Conservation (phyloP, 1,284 basidiomycete species). For the Cutaneotrichosporon cavernicola region DNA sequence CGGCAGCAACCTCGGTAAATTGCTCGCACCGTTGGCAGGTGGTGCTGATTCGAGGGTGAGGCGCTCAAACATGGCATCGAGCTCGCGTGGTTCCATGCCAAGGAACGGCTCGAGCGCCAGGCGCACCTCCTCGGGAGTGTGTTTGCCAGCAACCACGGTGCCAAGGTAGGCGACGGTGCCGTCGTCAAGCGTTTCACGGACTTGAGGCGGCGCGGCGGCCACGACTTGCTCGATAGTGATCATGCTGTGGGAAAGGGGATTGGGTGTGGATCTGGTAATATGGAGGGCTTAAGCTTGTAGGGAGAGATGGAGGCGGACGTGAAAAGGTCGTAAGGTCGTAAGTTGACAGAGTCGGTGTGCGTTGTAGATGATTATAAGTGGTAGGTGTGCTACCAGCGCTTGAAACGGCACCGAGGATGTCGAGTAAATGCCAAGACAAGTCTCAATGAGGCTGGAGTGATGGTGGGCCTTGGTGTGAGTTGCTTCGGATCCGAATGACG, state of each 20-base stretch:
- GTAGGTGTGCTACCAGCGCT: no score
- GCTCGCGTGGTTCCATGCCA: constrained; percentile 16
- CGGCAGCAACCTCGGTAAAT: neutral
- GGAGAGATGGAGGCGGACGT: neutral
- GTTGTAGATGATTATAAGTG: no score
- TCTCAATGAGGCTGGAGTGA: neutral
- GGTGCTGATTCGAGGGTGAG: neutral
- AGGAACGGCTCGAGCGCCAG: constrained; percentile 22
- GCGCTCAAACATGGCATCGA: constrained; percentile 20
- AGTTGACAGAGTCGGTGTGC: neutral
- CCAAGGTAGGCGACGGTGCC: constrained; percentile 18
- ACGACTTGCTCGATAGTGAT: constrained; percentile 22
- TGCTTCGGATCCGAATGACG: constrained; percentile 5
- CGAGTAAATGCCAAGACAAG: neutral
- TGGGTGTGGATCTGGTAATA: neutral
- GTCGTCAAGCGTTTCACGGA: constrained; percentile 24
- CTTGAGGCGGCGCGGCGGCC: constrained; percentile 14
- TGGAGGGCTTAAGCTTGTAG: neutral
- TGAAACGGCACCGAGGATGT: neutral
- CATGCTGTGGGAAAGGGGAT: neutral
- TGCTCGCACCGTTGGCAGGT: neutral
- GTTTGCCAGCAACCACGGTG: constrained; percentile 15
- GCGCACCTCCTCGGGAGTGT: constrained; percentile 7
- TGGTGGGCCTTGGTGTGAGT: neutral
- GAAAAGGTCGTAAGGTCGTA: neutral